These are phyloP conservation scores for Arxiozyma bovina DNA, from an alignment of 1,139 yeast genomes.

Conservation along the genomic window DNA sequence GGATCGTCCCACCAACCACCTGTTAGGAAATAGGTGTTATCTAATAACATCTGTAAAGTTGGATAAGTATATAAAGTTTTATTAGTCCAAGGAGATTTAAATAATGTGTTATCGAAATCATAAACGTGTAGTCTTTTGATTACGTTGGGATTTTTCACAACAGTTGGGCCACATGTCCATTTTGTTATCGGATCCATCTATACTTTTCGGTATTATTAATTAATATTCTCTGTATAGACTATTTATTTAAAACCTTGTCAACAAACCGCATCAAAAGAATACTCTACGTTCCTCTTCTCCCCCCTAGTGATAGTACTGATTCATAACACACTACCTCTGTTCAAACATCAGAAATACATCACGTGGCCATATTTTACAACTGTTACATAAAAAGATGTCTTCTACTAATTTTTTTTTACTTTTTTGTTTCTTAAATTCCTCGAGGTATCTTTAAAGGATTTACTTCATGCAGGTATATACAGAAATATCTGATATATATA, in stretches of 20 bases:
- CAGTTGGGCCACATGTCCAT: slow-evolving; percentile 24
- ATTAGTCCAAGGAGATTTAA: slow-evolving; percentile 39
- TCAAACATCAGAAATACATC: too few relatives aligned
- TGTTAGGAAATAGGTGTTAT: slow-evolving; percentile 18
- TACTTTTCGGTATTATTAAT: background rate
- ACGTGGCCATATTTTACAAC: too few relatives aligned
- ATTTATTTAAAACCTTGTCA: too few relatives aligned
- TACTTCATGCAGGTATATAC: background rate
- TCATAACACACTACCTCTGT: too few relatives aligned
- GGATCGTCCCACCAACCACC: slow-evolving; percentile 45
- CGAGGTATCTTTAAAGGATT: background rate
- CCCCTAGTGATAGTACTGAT: too few relatives aligned
- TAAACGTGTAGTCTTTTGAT: slow-evolving; percentile 35
- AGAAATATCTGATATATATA: background rate
- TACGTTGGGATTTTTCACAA: slow-evolving; percentile 11
- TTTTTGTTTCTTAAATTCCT: background rate
- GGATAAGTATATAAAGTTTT: slow-evolving; percentile 31
- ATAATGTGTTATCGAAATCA: slow-evolving; percentile 43
- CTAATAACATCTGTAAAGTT: slow-evolving; percentile 12
- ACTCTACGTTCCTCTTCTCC: too few relatives aligned
- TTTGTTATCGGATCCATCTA: slow-evolving; percentile 8
- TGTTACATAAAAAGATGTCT: too few relatives aligned
- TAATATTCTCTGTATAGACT: background rate
- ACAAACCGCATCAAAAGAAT: background rate
- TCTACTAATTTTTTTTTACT: too few relatives aligned